A percentile compares a stretch with the other conserved stretches of the same genome.
Conservation (phyloP, 176 grass and related monocot genomes). For the Zoysia japonica region DNA sequence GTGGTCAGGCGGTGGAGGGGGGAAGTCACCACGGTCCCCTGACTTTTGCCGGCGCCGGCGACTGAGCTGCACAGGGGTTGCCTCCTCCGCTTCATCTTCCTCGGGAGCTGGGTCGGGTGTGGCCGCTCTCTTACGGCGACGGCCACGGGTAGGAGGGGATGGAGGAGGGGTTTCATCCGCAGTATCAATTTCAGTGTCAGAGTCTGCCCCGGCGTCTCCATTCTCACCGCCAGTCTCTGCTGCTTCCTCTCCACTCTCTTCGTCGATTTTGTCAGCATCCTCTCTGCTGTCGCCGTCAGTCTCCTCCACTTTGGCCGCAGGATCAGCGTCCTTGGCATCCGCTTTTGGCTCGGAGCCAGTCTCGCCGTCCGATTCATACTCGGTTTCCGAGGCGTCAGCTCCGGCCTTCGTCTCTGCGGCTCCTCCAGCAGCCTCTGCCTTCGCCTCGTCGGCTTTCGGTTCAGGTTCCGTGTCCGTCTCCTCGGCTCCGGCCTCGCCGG, state of each 20-base stretch:
- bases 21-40: conserved; percentile 40
- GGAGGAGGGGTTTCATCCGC: conserved; percentile 43
- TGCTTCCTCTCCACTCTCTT: conserved; percentile 26
- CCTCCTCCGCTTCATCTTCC: conserved; percentile 46
- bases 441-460: conserved; percentile 29
- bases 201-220: conserved; percentile 28
- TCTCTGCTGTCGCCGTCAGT: conserved; percentile 37
- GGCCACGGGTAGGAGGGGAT: conserved; percentile 34
- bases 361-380: conserved; percentile 27
- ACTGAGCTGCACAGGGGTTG: conserved; percentile 37
- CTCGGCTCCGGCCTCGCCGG: conserved; percentile 13
- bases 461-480: conserved; percentile 32
- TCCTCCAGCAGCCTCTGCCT: conserved; percentile 17
- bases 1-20: conserved; percentile 58
- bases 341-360: conserved; percentile 38
- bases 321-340: conserved; percentile 37
- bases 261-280: neutral
- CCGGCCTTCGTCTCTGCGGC: neutral
- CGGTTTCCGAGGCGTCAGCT: conserved; percentile 12
- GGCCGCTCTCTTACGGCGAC: conserved; percentile 46
- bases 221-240: conserved; percentile 23
- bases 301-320: conserved; percentile 34
- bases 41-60: conserved; percentile 43
- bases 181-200: conserved; percentile 46
- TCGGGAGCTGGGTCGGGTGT: conserved; percentile 25